phyloP scores from a whole-genome alignment of 176 grass and related monocot species.

The Aechmea fasciata region DNA sequence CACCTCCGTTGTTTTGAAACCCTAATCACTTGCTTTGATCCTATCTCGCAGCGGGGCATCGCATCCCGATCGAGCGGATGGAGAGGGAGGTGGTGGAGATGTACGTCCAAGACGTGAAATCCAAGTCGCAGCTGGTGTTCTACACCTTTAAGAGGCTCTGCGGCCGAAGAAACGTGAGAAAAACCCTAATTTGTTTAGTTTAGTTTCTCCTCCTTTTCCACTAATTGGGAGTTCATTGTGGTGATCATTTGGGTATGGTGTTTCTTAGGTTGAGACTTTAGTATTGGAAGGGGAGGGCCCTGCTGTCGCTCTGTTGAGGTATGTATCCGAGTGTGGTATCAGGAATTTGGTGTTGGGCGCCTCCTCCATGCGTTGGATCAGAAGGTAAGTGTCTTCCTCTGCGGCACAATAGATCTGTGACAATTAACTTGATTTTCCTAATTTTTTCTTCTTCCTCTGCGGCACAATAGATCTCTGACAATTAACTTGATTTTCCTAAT shows the following conservation, averaged over 20 bases:
- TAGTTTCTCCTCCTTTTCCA: not conserved
- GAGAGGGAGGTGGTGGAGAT: constrained; percentile 47
- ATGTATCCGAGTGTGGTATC: constrained; percentile 46
- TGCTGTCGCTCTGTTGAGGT: constrained; percentile 46
- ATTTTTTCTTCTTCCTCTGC: too few relatives aligned
- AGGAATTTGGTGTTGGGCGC: constrained; percentile 63
- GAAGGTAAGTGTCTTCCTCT: constrained; percentile 29
- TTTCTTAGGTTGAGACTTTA: constrained; percentile 61
- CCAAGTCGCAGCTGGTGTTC: constrained; percentile 51
- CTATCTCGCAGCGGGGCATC: constrained; percentile 45
- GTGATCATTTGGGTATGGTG: not conserved
- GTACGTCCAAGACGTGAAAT: constrained; percentile 50
- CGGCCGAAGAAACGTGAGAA: constrained; percentile 44
- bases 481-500: too few relatives aligned
- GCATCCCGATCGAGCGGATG: constrained; percentile 53
- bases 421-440: too few relatives aligned
- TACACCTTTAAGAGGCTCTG: constrained; percentile 43
- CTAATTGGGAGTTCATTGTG: not conserved
- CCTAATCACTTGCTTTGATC: constrained; percentile 1
- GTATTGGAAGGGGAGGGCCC: constrained; percentile 65
- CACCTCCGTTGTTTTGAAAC: not conserved
- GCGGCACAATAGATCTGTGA: too few relatives aligned
- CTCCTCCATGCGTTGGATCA: constrained; percentile 33
- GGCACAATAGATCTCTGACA: too few relatives aligned
- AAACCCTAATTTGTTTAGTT: not conserved